Base-by-base conservation (phyloP, 345 rosid species). In the Boechera divaricarpa region DNA sequence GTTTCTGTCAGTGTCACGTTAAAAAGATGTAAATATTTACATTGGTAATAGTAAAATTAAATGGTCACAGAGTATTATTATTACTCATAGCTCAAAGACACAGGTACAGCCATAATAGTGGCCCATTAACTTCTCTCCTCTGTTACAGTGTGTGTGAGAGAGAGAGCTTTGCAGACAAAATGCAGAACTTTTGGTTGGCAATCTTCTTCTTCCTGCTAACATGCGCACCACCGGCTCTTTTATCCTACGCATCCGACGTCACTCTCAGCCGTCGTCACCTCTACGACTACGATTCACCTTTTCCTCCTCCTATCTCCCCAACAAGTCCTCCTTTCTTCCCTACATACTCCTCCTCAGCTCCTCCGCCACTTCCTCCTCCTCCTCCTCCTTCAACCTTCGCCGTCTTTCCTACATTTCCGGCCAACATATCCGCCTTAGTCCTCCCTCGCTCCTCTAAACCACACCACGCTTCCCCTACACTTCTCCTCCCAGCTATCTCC, bases 381-480 rank as follows among this genome's bases (percentile, higher is more conserved):
- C 89, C 92, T 2, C 95, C 92, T 6, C 92, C 93, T 28, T 74
- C 88, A 4, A 51, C 87, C 10, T 87, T 90, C 1, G 60, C 88
- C 53, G 39, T 79, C 11, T 88, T 84, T 45, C 94, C 94, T 11
- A 88, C 97, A 38, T 94, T 91, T 53, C 98, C 98, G 0, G 98
- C 96, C 54, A 94, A 94, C 75, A 88, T 94, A 75, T 91, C 97
- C 69, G 87, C 95, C 38, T 83, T 94, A 18, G 84, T 83, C 73
- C 87, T 94, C 61, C 97, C 97, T 1, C 85, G 81, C 28, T 77
- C 94, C 44, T 66, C 85, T 8, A 52, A 70, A 18, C 86, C 88
- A 53, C 87, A 84, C 35, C 68, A 73, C 63, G n/a, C 15, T 57
- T 84, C 96, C 69, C 81, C 67, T 1, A 81, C 84, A n/a, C 85